Conservation (phyloP, 1,284 basidiomycete genomes). For the Sphagnurus paluster region DNA sequence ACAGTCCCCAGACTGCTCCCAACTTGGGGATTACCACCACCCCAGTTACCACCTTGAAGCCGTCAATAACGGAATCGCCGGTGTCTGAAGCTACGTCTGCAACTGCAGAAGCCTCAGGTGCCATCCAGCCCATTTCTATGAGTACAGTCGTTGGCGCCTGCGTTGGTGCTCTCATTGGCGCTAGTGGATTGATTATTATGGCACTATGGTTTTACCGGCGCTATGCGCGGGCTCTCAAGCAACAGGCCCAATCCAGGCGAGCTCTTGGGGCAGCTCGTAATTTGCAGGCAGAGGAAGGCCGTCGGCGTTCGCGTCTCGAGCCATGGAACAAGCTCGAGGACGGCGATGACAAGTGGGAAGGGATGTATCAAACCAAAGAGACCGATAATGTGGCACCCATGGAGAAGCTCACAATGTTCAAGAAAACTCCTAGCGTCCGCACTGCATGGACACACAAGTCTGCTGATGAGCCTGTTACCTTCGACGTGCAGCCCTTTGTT, state of each 20-base stretch:
- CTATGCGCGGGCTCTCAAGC: slow-evolving; percentile 34
- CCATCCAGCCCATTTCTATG: slow-evolving; percentile 39
- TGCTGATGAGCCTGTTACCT: slow-evolving; percentile 31
- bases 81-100: slow-evolving; percentile 17
- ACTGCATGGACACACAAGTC: slow-evolving; percentile 46
- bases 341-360: slow-evolving; percentile 44
- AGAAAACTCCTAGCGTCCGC: slow-evolving; percentile 58
- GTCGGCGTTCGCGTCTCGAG: slow-evolving; percentile 43
- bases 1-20: slow-evolving; percentile 15
- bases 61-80: slow-evolving; percentile 7
- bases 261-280: slow-evolving; percentile 32
- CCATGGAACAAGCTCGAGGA: slow-evolving; percentile 50
- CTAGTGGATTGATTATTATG: slow-evolving; percentile 42
- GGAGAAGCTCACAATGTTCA: slow-evolving; percentile 67
- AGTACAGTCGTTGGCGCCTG: slow-evolving; percentile 54
- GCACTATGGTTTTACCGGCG: slow-evolving; percentile 51
- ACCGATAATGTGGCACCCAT: slow-evolving; percentile 42
- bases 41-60: slow-evolving; percentile 15
- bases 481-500: slow-evolving; percentile 43
- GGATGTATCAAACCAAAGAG: slow-evolving; percentile 41
- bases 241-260: slow-evolving; percentile 24
- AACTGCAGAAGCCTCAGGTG: slow-evolving; percentile 22
- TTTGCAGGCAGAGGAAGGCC: slow-evolving; percentile 31
- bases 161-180: slow-evolving; percentile 48
- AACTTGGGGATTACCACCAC: slow-evolving; percentile 19